Percentiles rank a stretch among this genome's conserved stretches.
Evolutionary conservation across 495 filamentous ascomycete genomes (phyloP).

Genomic region (Baudoinia panamericana): DNA sequence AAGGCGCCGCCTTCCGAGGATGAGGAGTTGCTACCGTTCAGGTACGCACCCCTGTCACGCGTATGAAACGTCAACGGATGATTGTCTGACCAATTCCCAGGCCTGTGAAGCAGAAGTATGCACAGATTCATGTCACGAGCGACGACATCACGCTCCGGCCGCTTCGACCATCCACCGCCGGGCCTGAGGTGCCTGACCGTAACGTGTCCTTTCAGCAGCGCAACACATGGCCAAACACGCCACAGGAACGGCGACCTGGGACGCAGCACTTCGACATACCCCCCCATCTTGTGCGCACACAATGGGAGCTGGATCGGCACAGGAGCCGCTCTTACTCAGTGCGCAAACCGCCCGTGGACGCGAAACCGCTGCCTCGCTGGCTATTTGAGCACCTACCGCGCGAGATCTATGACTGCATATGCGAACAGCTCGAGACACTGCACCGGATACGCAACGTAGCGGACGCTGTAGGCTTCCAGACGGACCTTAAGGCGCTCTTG

Average conservation of each 20-base stretch:
- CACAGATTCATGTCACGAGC: constrained; percentile 5
- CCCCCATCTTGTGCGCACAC: constrained; percentile 25
- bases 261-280: constrained; percentile 10
- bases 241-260: neutral
- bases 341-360: constrained; percentile 7
- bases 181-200: neutral
- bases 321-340: constrained; percentile 1
- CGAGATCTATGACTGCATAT: constrained; percentile 45
- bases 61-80: neutral
- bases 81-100: neutral
- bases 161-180: constrained; percentile 1
- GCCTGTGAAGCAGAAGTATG: constrained; percentile 9
- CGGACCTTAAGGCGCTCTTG: constrained; percentile 55
- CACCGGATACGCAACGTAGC: constrained; percentile 34
- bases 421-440: constrained; percentile 37
- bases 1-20: neutral
- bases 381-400: constrained; percentile 39
- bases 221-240: constrained; percentile 8
- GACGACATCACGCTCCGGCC: constrained; percentile 8
- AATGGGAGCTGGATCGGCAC: constrained; percentile 26
- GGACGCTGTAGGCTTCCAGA: constrained; percentile 67
- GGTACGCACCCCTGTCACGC: neutral
- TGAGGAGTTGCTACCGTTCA: constrained; percentile 9
- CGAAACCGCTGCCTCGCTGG: constrained; percentile 8
- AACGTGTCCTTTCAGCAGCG: constrained; percentile 3